Evolutionary conservation across 495 filamentous ascomycete genomes (phyloP), one percentile per base, ranked within the genome.

Genomic region (Filosporella fistucella): DNA sequence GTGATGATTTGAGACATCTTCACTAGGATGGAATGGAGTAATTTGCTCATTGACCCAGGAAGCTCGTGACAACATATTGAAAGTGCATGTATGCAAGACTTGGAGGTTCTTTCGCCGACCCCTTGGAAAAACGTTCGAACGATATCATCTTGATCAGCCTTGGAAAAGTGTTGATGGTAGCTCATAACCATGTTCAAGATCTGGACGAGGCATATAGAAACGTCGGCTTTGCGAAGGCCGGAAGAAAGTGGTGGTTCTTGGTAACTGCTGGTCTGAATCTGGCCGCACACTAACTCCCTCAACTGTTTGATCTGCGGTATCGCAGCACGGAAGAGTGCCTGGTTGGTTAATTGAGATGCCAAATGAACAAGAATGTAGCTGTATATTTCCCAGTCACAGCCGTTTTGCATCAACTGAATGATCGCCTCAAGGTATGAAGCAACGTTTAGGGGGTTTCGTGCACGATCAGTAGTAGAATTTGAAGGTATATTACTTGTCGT

Each of bases 1-100:
- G 91, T 96, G 57, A 97, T 95, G 50, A 96, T 88, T 57, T 91
- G 89, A 5, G 91, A 82, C 85, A 97, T 94, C 59, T 84, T 91
- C 58, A 89, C 84, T 32, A 97, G 71, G 46, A 97, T 90, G 25
- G 74, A 82, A 28, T 85, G 84, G 42, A 97, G 67, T 21, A 82
- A 81, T 57, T 89, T 95, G 56, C 82, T 85, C 40, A 89, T 82
- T 23, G 89, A 88, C 22, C 79, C 70, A 20, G 91, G 90, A 21
- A 96, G 76, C 62, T 99, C 94, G 58, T 96, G 85, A 58, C 90
- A 96, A 65, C 90, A 97, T 33, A 97, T 81, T 2, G 89, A 86
- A 7, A 99, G 72, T 2, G 90, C 93, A 63, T 97, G 91, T 40
- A 99, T 95, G 62, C 93, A 96, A 38, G 80, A 85, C 57, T 88